Evolutionary conservation across 371 early-diverging fungal genomes (phyloP), one percentile per base, ranked within the genome.

Genomic region (Phascolomyces articulosus): DNA sequence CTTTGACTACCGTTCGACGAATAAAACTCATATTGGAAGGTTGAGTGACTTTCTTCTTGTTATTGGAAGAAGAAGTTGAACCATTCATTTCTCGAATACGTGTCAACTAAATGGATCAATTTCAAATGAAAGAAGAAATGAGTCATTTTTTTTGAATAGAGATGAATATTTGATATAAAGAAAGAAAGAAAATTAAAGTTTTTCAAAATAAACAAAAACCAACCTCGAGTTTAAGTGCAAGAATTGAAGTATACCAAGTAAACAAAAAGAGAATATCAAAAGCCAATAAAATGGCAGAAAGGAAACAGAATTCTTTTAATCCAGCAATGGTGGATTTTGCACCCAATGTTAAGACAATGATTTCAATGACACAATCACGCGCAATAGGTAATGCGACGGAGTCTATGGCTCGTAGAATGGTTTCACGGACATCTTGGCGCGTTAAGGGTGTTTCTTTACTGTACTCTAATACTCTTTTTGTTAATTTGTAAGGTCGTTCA

Each of bases 171-270:
- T n/a, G n/a, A n/a, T n/a, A n/a, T n/a, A n/a, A n/a, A n/a, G n/a
- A n/a, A n/a, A n/a, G n/a, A n/a, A n/a, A 9, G 9, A 34, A 34
- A 34, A 34, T 34, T 34, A 34, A 34, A 34, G n/a, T 63, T 53
- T 40, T 53, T 24, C 13, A 7, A 16, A 44, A 29, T 40, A 34
- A 34, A 31, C 10, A 31, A 31, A 31, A 34, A 51, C 62, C 40
- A 64, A 92, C 73, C 74, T 96, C 94, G 26, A 94, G 80, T 78
- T 96, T 95, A 29, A 95, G 82, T 58, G 95, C 86, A 75, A 96
- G 75, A 38, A 95, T 85, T 11, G 95, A 87, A 34, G 92, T 79
- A 69, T 90, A 96, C 69, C 93, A 85, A 23, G 95, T 93, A 62
- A 94, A 93, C 73, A 95, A 71, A 40, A 93, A 85, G 40, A 91